Conservation (phyloP, 495 filamentous ascomycete species). For the Penicillium cataractarum region DNA sequence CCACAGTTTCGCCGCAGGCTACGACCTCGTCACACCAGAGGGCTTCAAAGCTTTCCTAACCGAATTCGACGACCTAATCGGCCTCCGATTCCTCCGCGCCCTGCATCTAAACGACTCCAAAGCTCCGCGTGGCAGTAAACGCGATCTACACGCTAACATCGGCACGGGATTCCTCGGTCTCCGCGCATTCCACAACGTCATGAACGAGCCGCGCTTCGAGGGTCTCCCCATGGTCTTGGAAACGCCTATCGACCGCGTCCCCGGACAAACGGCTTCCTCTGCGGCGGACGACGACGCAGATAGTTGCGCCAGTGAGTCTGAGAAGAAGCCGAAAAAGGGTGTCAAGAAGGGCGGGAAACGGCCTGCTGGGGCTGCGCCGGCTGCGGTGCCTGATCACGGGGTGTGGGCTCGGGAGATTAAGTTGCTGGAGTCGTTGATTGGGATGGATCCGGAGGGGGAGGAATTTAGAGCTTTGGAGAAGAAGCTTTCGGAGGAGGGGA, state of each 20-base stretch:
- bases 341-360: constrained; percentile 33
- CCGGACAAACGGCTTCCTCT: not conserved
- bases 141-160: constrained; percentile 93
- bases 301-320: constrained; percentile 28
- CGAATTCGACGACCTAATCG: constrained; percentile 80
- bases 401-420: constrained; percentile 89
- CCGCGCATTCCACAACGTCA: constrained; percentile 84
- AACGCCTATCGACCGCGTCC: constrained; percentile 81
- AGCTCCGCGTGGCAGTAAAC: constrained; percentile 73
- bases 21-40: constrained; percentile 78
- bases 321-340: constrained; percentile 20
- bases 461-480: constrained; percentile 69
- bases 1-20: constrained; percentile 91
- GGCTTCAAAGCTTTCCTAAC: constrained; percentile 73
- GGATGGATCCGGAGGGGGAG: constrained; percentile 69
- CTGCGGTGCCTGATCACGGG: constrained; percentile 65
- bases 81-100: constrained; percentile 76
- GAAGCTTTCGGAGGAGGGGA: constrained; percentile 67
- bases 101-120: constrained; percentile 95
- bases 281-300: constrained; percentile 14
- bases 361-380: constrained; percentile 25
- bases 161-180: constrained; percentile 90
- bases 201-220: constrained; percentile 80
- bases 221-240: constrained; percentile 90
- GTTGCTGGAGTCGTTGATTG: constrained; percentile 84